phyloP scores from a whole-genome alignment of 192 early-diverging fungal genomes.

The Podila verticillata region DNA sequence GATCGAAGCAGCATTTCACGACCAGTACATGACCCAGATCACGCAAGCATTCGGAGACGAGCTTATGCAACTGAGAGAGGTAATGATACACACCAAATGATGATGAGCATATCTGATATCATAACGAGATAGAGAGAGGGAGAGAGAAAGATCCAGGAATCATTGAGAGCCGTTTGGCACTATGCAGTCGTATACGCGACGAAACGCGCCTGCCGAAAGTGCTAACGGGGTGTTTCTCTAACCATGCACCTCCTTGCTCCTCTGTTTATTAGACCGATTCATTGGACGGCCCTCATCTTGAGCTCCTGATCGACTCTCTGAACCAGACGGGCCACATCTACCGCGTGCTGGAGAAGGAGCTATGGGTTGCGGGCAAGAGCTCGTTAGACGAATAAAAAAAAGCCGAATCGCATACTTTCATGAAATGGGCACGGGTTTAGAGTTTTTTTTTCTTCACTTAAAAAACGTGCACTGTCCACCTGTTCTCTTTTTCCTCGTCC shows the following conservation, averaged over 20 bases:
- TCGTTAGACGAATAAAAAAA: neutral
- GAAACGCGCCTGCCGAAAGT: neutral
- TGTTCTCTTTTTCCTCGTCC: neutral
- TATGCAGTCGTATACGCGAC: too few relatives aligned
- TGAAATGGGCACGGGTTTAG: neutral
- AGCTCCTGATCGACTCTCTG: slow-evolving; percentile 49
- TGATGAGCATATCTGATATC: neutral
- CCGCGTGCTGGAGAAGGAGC: slow-evolving; percentile 36
- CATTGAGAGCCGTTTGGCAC: too few relatives aligned
- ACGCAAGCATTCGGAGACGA: slow-evolving; percentile 50
- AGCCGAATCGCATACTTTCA: neutral
- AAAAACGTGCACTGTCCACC: too few relatives aligned
- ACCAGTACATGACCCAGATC: slow-evolving; percentile 45
- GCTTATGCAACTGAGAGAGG: slow-evolving; percentile 42
- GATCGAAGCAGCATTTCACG: slow-evolving; percentile 43
- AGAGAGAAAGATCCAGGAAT: too few relatives aligned
- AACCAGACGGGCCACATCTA: slow-evolving; percentile 50
- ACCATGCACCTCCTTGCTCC: neutral
- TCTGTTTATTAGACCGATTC: slow-evolving; percentile 32
- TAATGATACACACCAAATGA: slow-evolving; percentile 2
- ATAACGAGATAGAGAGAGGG: neutral
- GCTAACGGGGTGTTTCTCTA: neutral
- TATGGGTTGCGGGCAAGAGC: slow-evolving; percentile 30
- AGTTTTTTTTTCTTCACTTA: neutral
- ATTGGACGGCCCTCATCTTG: slow-evolving; percentile 32